Evolutionary conservation across 352 stramenopile genomes (phyloP), one percentile per base, ranked within the genome.

Genomic region (Pythium insidiosum): DNA sequence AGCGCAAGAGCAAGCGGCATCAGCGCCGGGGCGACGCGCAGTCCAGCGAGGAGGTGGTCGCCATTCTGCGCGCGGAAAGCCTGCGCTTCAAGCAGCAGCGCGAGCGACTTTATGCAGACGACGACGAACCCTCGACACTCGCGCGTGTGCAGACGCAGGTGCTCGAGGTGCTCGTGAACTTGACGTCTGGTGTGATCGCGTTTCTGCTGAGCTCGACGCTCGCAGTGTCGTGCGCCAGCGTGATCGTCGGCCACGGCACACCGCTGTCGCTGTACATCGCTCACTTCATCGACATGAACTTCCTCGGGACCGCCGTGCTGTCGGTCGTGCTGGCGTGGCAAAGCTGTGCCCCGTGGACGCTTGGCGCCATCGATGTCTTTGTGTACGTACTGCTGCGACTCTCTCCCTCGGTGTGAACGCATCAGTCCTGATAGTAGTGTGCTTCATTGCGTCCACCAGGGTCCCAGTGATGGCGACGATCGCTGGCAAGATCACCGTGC

Each of bases 241-340:
- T 91, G 15, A 35, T 88, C 2, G 79, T 91, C 7, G 79, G 79
- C 5, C 73, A 86, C 28, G 70, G 55, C 7, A 81, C 71, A 24
- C 73, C 73, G 15, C 53, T 91, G 4, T 41, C 68, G 10, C 54
- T 58, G 1, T 73, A 83, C 43, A 76, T 88, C 37, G 75, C 79
- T 3, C 70, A 81, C 22, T 86, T 86, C 24, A 91, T 91, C 35
- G 79, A 91, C 63, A 88, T 88, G 60, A 87, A 91, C 49, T 58
- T 91, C 33, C 43, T 91, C 6, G 76, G 79, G 7, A 88, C 79
- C 0, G 75, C 74, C 0, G 40, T 87, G 19, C 54, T 91, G 19
- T 85, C 58, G n/a, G 52, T 85, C 24, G 63, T 86, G 21, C 56
- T 91, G 26, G 73, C 74, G 0, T 91, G 78, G 78, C 62, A 85